Evolutionary conservation across 306 rosid species (phyloP).

Genomic region (Cicer pinnatifidum): DNA sequence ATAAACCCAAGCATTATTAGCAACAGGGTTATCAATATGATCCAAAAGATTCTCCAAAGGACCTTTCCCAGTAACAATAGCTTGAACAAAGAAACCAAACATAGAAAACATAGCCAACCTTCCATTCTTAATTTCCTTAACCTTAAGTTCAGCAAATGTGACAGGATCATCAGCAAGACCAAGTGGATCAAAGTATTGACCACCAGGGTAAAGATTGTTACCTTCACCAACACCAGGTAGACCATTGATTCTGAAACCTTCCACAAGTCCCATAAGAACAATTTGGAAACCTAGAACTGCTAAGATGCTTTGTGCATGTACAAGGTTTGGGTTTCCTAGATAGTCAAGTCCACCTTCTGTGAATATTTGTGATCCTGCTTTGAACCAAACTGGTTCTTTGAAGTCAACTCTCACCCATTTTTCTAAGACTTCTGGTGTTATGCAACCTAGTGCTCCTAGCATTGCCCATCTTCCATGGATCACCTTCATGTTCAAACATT

Average conservation of each 20-base stretch:
- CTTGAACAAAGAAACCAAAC: constrained; percentile 98
- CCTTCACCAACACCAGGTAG: constrained; percentile 88
- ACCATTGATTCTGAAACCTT: constrained; percentile 91
- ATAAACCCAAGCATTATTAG: constrained; percentile 93
- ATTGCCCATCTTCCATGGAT: constrained; percentile 96
- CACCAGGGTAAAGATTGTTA: constrained; percentile 86
- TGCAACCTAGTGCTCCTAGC: constrained; percentile 95
- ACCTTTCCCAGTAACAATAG: constrained; percentile 92
- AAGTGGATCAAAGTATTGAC: constrained; percentile 89
- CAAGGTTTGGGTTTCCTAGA: constrained; percentile 89
- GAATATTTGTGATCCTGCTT: constrained; percentile 91
- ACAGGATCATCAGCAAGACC: constrained; percentile 91
- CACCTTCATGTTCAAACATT: constrained; percentile 50
- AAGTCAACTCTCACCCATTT: constrained; percentile 75
- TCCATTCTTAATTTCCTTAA: constrained; percentile 89
- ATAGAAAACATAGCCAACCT: constrained; percentile 91
- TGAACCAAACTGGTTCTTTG: constrained; percentile 97
- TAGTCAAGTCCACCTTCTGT: constrained; percentile 91
- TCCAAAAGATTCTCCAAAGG: constrained; percentile 88
- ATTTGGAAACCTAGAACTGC: constrained; percentile 86
- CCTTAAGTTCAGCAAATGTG: constrained; percentile 85
- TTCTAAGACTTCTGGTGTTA: constrained; percentile 81
- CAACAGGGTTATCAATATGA: constrained; percentile 89
- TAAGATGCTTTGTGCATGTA: constrained; percentile 88
- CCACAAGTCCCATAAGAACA: constrained; percentile 86